Evolutionary conservation across 495 filamentous ascomycete species (phyloP).

Genomic region (Aspergillus leporis): DNA sequence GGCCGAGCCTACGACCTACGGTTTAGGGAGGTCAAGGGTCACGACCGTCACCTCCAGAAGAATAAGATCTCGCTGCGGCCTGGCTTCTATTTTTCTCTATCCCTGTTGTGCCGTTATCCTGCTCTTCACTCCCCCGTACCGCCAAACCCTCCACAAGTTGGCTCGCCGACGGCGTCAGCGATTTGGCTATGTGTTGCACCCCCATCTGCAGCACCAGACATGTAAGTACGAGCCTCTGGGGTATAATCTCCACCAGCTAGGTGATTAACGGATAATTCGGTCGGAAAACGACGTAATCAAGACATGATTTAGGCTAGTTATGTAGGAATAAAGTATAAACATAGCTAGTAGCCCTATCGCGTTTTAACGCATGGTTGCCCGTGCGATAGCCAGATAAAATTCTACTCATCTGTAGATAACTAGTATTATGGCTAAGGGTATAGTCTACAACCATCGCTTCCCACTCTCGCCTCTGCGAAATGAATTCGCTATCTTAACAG

Average conservation of each 20-base stretch:
- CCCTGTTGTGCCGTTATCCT: not conserved
- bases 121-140: not conserved
- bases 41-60: not conserved
- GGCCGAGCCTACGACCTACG: not conserved
- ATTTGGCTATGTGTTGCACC: not conserved
- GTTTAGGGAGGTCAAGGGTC: not conserved
- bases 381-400: not conserved
- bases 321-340: not conserved
- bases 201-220: not conserved
- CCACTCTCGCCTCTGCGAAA: slow-evolving; percentile 11
- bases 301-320: not conserved
- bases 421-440: not conserved
- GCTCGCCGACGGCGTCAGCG: not conserved
- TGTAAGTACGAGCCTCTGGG: not conserved
- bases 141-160: not conserved
- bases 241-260: not conserved
- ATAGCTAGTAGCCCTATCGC: not conserved
- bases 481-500: slow-evolving; percentile 19
- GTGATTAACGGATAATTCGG: not conserved
- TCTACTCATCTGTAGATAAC: not conserved
- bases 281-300: not conserved
- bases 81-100: not conserved
- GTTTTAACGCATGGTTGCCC: not conserved
- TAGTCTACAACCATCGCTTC: slow-evolving; percentile 7
- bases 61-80: not conserved